Evolutionary conservation across 2,329 filamentous ascomycete genomes (phyloP).

Genomic region (Colletotrichum gloeosporioides): DNA sequence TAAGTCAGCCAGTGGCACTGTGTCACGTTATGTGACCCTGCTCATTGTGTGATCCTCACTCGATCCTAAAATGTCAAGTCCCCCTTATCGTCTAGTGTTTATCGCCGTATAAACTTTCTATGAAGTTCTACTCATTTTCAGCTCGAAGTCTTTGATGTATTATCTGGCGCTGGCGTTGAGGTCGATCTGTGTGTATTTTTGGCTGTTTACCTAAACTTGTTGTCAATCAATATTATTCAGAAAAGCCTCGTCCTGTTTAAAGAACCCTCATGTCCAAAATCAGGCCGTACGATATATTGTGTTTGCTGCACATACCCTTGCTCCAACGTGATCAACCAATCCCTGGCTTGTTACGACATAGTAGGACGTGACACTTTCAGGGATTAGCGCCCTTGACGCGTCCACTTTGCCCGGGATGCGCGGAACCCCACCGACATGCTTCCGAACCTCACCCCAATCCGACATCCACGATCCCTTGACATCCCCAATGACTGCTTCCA

Average conservation of each 20-base stretch:
- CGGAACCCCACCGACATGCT: not conserved
- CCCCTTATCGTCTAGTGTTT: accelerated
- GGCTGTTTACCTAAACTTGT: not conserved
- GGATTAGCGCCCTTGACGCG: not conserved
- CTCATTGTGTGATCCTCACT: not conserved
- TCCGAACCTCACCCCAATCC: not conserved
- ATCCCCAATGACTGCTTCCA: not conserved
- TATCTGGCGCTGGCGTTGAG: not conserved
- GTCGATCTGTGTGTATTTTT: not conserved
- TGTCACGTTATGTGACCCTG: not conserved
- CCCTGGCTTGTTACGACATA: not conserved
- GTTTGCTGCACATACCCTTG: not conserved
- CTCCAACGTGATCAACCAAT: not conserved
- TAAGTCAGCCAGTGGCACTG: not conserved
- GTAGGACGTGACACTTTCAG: not conserved
- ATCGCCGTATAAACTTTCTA: accelerated
- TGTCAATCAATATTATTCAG: not conserved
- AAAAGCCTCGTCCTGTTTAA: not conserved
- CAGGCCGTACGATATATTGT: accelerated
- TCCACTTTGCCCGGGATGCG: not conserved
- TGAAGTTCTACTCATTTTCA: too few species aligned
- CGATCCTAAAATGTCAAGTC: accelerated
- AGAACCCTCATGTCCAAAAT: not conserved
- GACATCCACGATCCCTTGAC: not conserved
- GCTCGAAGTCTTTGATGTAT: not conserved